Evolutionary conservation across 2,329 filamentous ascomycete genomes (phyloP), one percentile per base, ranked within the genome.

Genomic region (Claviceps paspali): DNA sequence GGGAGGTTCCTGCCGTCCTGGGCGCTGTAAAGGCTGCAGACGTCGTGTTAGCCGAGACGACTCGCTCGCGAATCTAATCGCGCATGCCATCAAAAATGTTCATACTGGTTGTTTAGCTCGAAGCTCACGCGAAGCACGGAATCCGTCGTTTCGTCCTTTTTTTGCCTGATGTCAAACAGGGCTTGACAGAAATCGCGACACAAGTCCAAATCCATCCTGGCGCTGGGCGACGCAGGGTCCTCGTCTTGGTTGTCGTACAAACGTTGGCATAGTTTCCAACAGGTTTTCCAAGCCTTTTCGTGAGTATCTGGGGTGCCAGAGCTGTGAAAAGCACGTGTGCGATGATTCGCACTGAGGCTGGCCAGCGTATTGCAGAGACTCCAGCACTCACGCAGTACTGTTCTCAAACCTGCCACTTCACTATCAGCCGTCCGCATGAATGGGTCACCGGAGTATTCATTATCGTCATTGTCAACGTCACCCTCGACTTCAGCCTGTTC

Each of bases 141-240:
- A 55, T 96, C 88, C 0, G 81, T 73, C 1, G 75, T 63, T 49
- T 91, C 84, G 44, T 93, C 81, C 36, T 79, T 76, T 45, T 77
- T 77, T 41, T 80, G 71, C 28, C 87, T 72, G 14, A 88, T 78
- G 51, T 95, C 87, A 50, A 95, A 96, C 9, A 95, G 64, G 0
- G 85, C 74, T 57, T 94, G 86, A 49, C 86, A 94, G 52, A 96
- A 94, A 45, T 93, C 84, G 17, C 86, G 78, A 54, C 86, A 94
- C 4, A 94, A 65, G 53, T 94, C 86, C 27, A 95, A 62, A 2
- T 84, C 92, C 15, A 77, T 74, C 39, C 73, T 70, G 30, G 87
- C 76, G 42, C 80, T 76, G 23, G 73, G 71, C n/a, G 60, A 60
- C 36, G 77, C 72, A 23, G 75, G 65, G 37, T 79, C 70, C 44